Percentiles rank a stretch among this genome's conserved stretches.
Conservation (phyloP, 1,284 basidiomycete species). For the Macrocystidia cucumis region DNA sequence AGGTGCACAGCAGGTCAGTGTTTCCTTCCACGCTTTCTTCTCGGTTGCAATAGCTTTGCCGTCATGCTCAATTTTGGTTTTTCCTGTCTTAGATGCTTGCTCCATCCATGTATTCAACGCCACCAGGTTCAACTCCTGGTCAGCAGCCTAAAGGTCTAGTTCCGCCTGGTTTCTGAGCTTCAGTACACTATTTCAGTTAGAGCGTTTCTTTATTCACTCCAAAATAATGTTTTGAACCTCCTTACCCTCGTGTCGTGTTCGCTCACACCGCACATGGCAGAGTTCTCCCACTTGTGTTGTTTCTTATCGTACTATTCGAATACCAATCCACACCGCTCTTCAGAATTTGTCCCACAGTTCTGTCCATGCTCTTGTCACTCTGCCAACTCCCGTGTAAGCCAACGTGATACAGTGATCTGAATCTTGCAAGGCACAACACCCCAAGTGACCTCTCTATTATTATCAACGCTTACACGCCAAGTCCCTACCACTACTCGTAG, state of each 20-base stretch:
- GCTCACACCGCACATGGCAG: background rate
- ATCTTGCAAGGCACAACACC: no score
- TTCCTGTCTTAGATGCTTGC: conserved; percentile 60
- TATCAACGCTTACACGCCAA: no score
- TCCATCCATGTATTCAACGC: conserved; percentile 46
- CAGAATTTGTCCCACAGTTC: no score
- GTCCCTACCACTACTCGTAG: no score
- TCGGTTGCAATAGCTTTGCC: conserved; percentile 11
- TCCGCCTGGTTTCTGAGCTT: conserved; percentile 62
- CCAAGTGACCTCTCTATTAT: no score
- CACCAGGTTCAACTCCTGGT: conserved; percentile 27
- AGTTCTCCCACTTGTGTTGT: background rate
- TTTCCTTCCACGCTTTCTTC: conserved; percentile 10
- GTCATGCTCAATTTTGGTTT: no score
- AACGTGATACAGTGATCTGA: no score
- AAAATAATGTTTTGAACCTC: conserved; percentile 2
- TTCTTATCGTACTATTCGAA: background rate
- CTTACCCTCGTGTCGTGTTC: background rate
- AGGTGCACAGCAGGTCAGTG: conserved; percentile 80
- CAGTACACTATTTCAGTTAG: no score
- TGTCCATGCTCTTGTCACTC: no score
- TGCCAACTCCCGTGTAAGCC: no score
- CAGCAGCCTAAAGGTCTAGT: conserved; percentile 60
- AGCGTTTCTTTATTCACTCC: no score
- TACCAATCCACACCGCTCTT: background rate